phyloP scores from a whole-genome alignment of 441 rosid species.

The Jatropha multifida region DNA sequence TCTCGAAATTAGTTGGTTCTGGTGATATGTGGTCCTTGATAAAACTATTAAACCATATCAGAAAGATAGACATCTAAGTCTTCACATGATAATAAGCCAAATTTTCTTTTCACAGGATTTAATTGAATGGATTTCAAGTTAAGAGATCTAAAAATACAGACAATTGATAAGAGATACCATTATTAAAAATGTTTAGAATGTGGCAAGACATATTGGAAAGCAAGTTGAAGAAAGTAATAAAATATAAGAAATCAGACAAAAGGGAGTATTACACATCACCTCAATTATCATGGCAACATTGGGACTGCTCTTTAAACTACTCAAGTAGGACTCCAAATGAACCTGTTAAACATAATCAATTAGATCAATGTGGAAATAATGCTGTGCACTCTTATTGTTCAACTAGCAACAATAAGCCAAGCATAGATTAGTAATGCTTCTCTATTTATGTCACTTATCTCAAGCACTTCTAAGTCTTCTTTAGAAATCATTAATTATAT shows the following conservation, averaged over 20 bases:
- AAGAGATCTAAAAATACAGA: not conserved
- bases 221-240: not conserved
- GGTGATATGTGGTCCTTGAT: not conserved
- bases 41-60: slow-evolving; percentile 12
- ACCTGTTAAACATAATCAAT: slow-evolving; percentile 48
- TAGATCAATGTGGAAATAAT: slow-evolving; percentile 1
- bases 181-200: not conserved
- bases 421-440: not conserved
- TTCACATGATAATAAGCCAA: not conserved
- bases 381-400: not conserved
- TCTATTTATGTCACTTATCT: not conserved
- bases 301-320: slow-evolving; percentile 69
- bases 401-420: slow-evolving; percentile 1
- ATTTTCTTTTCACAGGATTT: slow-evolving; percentile 1
- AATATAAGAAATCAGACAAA: slow-evolving; percentile 9
- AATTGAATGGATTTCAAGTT: not conserved
- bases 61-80: not conserved
- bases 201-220: not conserved
- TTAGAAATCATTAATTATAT: not conserved
- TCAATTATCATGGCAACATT: slow-evolving; percentile 79
- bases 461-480: not conserved
- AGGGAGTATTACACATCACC: slow-evolving; percentile 40
- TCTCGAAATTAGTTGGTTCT: not conserved
- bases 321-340: slow-evolving; percentile 71
- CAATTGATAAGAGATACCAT: not conserved